phyloP scores from a whole-genome alignment of 305 asterid genomes.

The Withania somnifera region DNA sequence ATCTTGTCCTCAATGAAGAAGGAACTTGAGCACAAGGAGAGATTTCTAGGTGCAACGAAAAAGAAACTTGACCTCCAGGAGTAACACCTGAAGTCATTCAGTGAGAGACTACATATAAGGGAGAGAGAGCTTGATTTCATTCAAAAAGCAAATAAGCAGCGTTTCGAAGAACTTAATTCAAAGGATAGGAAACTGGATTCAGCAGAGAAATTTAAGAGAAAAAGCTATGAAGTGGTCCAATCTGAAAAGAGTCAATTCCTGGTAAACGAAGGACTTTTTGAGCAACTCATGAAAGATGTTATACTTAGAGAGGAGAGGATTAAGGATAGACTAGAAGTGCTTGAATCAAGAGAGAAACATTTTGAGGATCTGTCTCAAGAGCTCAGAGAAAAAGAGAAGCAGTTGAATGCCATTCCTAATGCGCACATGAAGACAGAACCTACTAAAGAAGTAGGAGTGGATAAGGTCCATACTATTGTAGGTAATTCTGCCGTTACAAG shows the following conservation, averaged over 20 bases:
- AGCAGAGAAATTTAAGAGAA: conserved; percentile 10
- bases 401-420: not conserved
- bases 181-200: conserved; percentile 29
- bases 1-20: not conserved
- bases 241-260: conserved; percentile 17
- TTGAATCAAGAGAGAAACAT: conserved; percentile 8
- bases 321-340: conserved; percentile 2
- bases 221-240: conserved; percentile 18
- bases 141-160: conserved; percentile 6
- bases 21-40: not conserved
- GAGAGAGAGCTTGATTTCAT: conserved; percentile 8
- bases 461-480: not conserved
- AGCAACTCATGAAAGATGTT: conserved; percentile 20
- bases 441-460: conserved; percentile 5
- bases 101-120: conserved; percentile 14
- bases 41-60: not conserved
- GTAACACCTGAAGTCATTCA: not conserved
- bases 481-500: conserved; percentile 14
- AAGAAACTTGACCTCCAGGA: conserved; percentile 12
- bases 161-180: conserved; percentile 13
- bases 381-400: conserved; percentile 10
- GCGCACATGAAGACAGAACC: conserved; percentile 2
- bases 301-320: conserved; percentile 16
- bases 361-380: conserved; percentile 9
- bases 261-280: conserved; percentile 19